Conservation (phyloP, 805 yeast species). For the Pichia kluyveri region DNA sequence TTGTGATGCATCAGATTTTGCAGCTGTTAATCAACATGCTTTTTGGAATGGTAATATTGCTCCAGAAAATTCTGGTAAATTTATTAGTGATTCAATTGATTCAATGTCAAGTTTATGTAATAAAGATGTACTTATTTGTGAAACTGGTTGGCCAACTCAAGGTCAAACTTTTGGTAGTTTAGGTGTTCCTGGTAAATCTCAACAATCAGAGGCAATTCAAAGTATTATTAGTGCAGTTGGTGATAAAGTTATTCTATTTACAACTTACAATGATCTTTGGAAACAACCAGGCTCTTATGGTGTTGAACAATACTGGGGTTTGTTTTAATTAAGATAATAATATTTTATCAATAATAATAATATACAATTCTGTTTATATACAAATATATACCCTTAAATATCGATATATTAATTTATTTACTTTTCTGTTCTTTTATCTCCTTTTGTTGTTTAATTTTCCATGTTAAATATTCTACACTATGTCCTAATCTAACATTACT, state of each 20-base stretch:
- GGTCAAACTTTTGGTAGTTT: constrained; percentile 41
- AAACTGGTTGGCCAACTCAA: constrained; percentile 65
- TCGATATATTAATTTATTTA: background rate
- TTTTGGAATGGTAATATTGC: constrained; percentile 49
- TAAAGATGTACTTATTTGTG: constrained; percentile 46
- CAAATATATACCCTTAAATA: too few species aligned
- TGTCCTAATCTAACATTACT: constrained; percentile 46
- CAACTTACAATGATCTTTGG: constrained; percentile 58
- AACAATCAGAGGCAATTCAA: constrained; percentile 45
- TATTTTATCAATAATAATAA: too few species aligned
- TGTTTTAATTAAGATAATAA: constrained; percentile 18
- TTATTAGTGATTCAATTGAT: constrained; percentile 39
- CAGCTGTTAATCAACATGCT: constrained; percentile 63
- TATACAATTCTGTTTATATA: too few species aligned
- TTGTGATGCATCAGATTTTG: constrained; percentile 50
- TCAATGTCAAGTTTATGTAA: constrained; percentile 36
- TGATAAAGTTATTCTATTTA: constrained; percentile 45
- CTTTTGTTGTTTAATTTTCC: constrained; percentile 27
- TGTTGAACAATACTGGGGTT: constrained; percentile 58
- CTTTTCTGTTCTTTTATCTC: background rate
- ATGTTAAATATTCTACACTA: constrained; percentile 64
- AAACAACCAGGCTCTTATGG: constrained; percentile 45
- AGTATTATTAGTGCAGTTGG: constrained; percentile 39
- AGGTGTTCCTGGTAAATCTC: constrained; percentile 42
- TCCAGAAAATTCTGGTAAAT: constrained; percentile 46